Evolutionary conservation across 805 yeast species (phyloP).

Genomic region (Spathaspora hagerdaliae): DNA sequence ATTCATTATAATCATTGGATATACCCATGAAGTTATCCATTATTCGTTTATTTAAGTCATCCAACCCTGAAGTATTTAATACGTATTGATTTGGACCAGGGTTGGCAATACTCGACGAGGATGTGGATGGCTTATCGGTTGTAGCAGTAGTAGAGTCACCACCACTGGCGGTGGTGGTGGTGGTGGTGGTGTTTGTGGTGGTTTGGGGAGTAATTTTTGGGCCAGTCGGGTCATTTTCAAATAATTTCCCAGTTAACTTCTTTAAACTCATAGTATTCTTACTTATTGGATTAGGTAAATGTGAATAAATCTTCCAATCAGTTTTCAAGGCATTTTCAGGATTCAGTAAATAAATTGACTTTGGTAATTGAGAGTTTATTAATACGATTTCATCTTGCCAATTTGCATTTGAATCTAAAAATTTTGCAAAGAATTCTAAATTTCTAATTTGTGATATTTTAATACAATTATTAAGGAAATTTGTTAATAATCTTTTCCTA

Average conservation of each 20-base stretch:
- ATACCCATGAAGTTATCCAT: conserved; percentile 54
- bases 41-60: conserved; percentile 53
- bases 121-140: background rate
- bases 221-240: conserved; percentile 2
- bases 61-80: conserved; percentile 42
- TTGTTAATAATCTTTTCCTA: conserved; percentile 69
- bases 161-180: conserved; percentile 1
- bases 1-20: conserved; percentile 63
- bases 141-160: background rate
- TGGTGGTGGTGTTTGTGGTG: too few species aligned
- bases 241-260: conserved; percentile 12
- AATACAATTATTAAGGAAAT: conserved; percentile 75
- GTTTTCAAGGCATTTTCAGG: conserved; percentile 42
- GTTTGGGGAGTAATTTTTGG: conserved; percentile 6
- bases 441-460: conserved; percentile 51
- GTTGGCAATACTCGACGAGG: conserved; percentile 1
- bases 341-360: conserved; percentile 37
- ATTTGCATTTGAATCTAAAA: conserved; percentile 78
- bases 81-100: conserved; percentile 7
- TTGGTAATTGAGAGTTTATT: conserved; percentile 36
- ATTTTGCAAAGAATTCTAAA: conserved; percentile 65
- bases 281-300: conserved; percentile 32
- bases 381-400: conserved; percentile 67
- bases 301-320: conserved; percentile 24
- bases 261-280: conserved; percentile 27